phyloP scores from a whole-genome alignment of 2,329 filamentous ascomycete genomes.

The Acrocalymma vagum region DNA sequence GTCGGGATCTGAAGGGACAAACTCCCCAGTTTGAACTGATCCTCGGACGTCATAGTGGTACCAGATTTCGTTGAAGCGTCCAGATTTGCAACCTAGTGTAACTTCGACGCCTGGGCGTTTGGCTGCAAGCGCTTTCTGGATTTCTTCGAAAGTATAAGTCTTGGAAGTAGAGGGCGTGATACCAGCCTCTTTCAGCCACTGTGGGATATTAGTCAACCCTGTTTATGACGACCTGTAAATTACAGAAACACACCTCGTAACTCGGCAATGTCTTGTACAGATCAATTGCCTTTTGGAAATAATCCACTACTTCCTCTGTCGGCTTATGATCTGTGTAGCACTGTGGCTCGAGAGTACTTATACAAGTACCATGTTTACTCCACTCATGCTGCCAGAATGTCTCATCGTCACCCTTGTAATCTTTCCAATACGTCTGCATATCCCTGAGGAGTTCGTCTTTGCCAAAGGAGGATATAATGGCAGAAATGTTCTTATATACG shows the following conservation, averaged over 20 bases:
- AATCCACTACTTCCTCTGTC: conserved; percentile 73
- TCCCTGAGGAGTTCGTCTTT: conserved; percentile 67
- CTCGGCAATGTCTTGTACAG: conserved; percentile 73
- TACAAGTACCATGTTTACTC: conserved; percentile 77
- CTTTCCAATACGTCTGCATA: conserved; percentile 78
- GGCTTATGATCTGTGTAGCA: conserved; percentile 69
- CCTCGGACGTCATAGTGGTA: conserved; percentile 71
- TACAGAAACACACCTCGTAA: conserved; percentile 58
- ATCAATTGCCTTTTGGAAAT: conserved; percentile 71
- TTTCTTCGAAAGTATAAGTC: conserved; percentile 67
- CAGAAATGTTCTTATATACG: conserved; percentile 70
- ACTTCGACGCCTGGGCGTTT: conserved; percentile 64
- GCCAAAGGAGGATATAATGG: conserved; percentile 65
- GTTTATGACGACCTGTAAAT: background rate
- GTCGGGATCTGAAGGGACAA: conserved; percentile 65
- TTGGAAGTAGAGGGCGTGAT: conserved; percentile 62
- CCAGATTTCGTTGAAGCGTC: conserved; percentile 63
- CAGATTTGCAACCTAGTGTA: conserved; percentile 65
- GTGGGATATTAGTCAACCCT: conserved; percentile 7
- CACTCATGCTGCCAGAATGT: conserved; percentile 76
- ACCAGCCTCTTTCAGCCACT: conserved; percentile 68
- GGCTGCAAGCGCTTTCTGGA: conserved; percentile 65
- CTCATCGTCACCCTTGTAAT: conserved; percentile 70
- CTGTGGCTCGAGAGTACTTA: conserved; percentile 70
- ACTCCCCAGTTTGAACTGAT: conserved; percentile 67